Evolutionary conservation across 176 grass and related monocot genomes (phyloP).

Genomic region (Hsuehochloa calcarea): DNA sequence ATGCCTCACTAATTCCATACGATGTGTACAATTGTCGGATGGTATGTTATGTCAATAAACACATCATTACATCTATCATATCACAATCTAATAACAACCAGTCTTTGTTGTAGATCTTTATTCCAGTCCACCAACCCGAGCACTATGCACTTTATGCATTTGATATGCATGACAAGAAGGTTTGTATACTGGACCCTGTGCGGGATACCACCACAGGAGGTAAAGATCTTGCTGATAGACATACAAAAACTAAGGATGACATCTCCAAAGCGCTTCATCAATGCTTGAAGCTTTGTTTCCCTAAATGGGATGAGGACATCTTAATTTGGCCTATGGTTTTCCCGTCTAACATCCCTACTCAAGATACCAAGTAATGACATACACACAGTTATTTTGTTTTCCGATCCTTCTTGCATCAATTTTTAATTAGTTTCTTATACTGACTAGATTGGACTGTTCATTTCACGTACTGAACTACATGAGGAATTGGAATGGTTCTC

Average conservation of each 20-base stretch:
- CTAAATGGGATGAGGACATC: neutral
- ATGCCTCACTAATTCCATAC: neutral
- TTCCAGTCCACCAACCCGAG: neutral
- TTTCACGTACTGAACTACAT: neutral
- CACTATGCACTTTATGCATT: neutral
- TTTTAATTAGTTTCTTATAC: too few species aligned
- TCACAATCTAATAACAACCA: too few species aligned
- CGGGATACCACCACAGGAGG: rapidly evolving
- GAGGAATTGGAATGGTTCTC: neutral
- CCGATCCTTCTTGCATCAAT: too few species aligned
- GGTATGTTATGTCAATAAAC: neutral
- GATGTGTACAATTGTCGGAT: neutral
- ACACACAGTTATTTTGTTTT: rapidly evolving
- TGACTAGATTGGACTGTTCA: neutral
- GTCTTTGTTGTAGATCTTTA: neutral
- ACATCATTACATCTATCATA: rapidly evolving
- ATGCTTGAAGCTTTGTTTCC: neutral
- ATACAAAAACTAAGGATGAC: neutral
- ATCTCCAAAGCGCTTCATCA: neutral
- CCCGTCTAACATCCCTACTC: neutral
- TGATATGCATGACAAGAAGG: neutral
- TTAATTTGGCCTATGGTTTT: neutral
- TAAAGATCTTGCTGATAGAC: neutral
- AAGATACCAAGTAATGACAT: neutral
- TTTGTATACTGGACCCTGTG: neutral